phyloP scores from a whole-genome alignment of 768 basidiomycete species.

The Leccinum pellstonianum region DNA sequence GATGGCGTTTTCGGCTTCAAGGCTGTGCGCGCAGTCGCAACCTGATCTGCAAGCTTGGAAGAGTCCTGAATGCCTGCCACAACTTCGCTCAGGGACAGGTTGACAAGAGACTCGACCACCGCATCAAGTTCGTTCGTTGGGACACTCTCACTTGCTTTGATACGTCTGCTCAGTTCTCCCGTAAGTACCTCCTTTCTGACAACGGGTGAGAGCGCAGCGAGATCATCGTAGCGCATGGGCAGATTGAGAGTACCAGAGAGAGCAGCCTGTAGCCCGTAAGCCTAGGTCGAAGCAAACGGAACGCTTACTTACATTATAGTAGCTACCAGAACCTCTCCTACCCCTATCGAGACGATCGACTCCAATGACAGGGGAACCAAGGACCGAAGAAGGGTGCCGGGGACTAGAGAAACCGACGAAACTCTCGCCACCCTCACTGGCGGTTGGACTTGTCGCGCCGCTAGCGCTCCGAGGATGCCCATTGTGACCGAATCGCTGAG shows the following conservation, averaged over 20 bases:
- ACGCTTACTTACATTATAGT: slow-evolving; percentile 63
- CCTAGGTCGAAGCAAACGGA: neutral
- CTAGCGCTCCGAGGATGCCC: slow-evolving; percentile 78
- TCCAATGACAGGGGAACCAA: slow-evolving; percentile 56
- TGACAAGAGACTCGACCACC: slow-evolving; percentile 72
- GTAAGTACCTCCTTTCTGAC: slow-evolving; percentile 84
- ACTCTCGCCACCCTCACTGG: slow-evolving; percentile 78
- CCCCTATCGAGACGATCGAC: slow-evolving; percentile 62
- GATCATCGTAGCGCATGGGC: slow-evolving; percentile 86
- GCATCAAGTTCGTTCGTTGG: slow-evolving; percentile 54
- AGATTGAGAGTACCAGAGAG: slow-evolving; percentile 75
- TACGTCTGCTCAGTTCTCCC: slow-evolving; percentile 75
- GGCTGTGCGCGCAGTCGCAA: slow-evolving; percentile 41
- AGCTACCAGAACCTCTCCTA: slow-evolving; percentile 81
- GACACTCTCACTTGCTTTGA: slow-evolving; percentile 57
- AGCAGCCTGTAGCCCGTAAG: slow-evolving; percentile 56
- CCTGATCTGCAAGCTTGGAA: slow-evolving; percentile 61
- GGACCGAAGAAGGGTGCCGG: slow-evolving; percentile 46
- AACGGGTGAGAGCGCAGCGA: slow-evolving; percentile 78
- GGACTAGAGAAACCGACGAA: slow-evolving; percentile 75
- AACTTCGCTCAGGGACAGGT: slow-evolving; percentile 71
- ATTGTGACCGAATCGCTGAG: slow-evolving; percentile 76
- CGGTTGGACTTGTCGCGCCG: slow-evolving; percentile 82
- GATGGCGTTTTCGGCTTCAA: slow-evolving; percentile 38
- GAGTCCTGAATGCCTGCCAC: slow-evolving; percentile 74